Evolutionary conservation across 139 green algal genomes (phyloP), one percentile per base, ranked within the genome.

Genomic region (Edaphochlamys debaryana): DNA sequence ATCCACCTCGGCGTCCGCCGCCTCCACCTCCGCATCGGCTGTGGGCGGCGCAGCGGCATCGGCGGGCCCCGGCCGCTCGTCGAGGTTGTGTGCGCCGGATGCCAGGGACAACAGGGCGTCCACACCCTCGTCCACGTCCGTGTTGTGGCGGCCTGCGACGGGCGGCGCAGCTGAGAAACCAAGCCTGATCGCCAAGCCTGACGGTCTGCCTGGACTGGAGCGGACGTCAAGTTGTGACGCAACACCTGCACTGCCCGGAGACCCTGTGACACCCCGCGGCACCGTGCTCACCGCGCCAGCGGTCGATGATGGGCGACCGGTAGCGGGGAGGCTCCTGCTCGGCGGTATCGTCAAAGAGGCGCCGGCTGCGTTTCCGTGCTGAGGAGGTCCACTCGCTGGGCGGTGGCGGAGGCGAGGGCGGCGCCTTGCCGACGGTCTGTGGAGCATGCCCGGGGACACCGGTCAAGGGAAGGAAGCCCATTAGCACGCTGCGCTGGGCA

Each of bases 71-170:
- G 34, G 32, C 3, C 58, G 30, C 19, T 86, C 80, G 15, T 80
- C 80, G 4, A 67, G 25, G 36, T n/a, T 34, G 36, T 90, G 89
- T 17, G 89, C 93, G 48, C 92, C 69, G 4, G 70, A 87, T 0
- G 93, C 93, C 54, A 96, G 82, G 0, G 90, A 92, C 54, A 96
- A 81, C 79, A 96, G 87, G 0, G 93, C 93, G 42, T 95, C 92
- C 20, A 94, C 91, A 11, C 92, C 93, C 68, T 93, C 90, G 4
- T 81, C 88, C 20, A 90, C 76, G 60, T 96, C 93, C 6, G 88
- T 81, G 64, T 86, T 75, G 38, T 74, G 78, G 13, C 84, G 63
- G 3, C 70, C 74, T 80, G 58, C 25, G 40, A 37, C 19, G 73
- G n/a, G 11, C 29, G 67, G 73, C 67, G 69, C 9, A 25, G 5